A percentile compares a stretch with the other conserved stretches of the same genome.
Conservation (phyloP, 129 eudicot genomes). For the Daucus carota region DNA sequence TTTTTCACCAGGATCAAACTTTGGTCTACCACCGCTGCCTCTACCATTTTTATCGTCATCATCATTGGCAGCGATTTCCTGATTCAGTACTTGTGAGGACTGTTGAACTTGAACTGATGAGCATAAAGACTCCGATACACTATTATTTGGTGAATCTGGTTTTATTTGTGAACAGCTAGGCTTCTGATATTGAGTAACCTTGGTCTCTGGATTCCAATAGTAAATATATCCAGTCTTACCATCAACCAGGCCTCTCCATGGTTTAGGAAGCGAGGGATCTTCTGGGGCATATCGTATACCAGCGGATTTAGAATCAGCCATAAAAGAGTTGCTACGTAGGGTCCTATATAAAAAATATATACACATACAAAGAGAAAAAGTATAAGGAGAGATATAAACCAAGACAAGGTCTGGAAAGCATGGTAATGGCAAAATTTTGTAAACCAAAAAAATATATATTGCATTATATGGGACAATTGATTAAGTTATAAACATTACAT, state of each 20-base stretch:
- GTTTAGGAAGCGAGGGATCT: conserved; percentile 93
- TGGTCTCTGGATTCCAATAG: conserved; percentile 97
- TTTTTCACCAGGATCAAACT: conserved; percentile 39
- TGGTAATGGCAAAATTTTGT: background rate
- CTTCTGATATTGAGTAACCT: conserved; percentile 89
- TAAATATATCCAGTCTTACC: conserved; percentile 87
- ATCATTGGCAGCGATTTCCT: conserved; percentile 23
- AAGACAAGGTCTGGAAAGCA: background rate
- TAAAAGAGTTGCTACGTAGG: conserved; percentile 24
- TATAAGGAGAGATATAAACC: background rate
- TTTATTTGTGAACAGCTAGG: conserved; percentile 29
- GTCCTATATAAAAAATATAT: conserved; percentile 14
- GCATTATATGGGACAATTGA: background rate
- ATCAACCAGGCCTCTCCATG: conserved; percentile 96
- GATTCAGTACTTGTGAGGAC: conserved; percentile 30
- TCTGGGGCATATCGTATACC: conserved; percentile 74
- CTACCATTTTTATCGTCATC: conserved; percentile 8
- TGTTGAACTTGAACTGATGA: conserved; percentile 50
- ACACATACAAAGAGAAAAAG: background rate
- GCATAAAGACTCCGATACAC: conserved; percentile 32
- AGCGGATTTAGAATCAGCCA: conserved; percentile 64
- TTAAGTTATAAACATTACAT: background rate
- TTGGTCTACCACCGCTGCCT: conserved; percentile 36
- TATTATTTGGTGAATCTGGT: conserved; percentile 9
- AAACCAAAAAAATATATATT: background rate